Evolutionary conservation across 305 asterid genomes (phyloP), one percentile per base, ranked within the genome.

Genomic region (Solanum hybrid): DNA sequence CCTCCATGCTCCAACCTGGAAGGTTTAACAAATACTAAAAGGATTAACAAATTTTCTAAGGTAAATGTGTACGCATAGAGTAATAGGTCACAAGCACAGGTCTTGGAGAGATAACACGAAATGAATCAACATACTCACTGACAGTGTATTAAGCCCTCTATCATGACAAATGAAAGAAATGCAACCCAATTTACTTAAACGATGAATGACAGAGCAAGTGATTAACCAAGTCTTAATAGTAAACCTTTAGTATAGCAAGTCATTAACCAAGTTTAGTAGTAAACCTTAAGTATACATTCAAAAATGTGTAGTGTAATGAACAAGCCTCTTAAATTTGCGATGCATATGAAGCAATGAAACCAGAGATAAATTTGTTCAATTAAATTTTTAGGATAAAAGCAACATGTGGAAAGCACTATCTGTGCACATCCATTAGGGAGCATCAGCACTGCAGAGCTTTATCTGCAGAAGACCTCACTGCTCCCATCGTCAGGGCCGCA

Each of bases 1-100:
- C 93, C 98, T 96, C 99, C 99, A 98, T 88, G 98, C 94, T 84
- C 99, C 99, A 71, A 96, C 93, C 99, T 96, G 94, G 85, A 51
- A 73, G 81, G 31, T 42, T 80, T 85, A 32, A 34, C 35, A n/a
- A 87, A 27, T 15, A 71, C 78, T n/a, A 27, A 72, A 26, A 32
- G 73, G 42, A 29, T 31, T n/a, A 22, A n/a, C 29, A 66, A n/a
- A 66, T 4, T 32, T 84, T 51, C 75, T 84, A 27, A 3, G 87
- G 36, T 82, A 45, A 81, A 42, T 82, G 72, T 27, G 27, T 17
- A 84, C 3, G 19, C 40, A 17, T 45, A 8, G 87, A 84, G 87
- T 84, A 51, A 56, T 10, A 51, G 75, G 29, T 22, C 31, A 84
- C 29, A 45, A 51, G 29, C 86, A 80, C 69, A 80, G 66, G n/a